phyloP scores from a whole-genome alignment of 305 asterid species.

The Ajuga reptans region DNA sequence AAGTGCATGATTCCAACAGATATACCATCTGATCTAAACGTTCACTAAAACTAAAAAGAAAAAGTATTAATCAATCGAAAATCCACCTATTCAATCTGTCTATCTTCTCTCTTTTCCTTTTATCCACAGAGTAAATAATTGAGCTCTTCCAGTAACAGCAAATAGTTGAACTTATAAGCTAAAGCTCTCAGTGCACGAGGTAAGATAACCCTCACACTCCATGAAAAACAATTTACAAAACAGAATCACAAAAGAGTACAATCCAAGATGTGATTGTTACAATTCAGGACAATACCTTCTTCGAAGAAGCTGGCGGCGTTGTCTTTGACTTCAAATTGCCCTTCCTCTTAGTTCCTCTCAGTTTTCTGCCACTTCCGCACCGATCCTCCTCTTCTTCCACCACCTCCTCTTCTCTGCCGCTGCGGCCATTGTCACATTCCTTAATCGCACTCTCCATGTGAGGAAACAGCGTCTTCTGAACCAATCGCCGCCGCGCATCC shows the following conservation, averaged over 20 bases:
- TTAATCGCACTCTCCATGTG: slow-evolving; percentile 30
- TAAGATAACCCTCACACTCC: not conserved
- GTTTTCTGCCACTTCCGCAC: slow-evolving; percentile 31
- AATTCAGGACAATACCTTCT: slow-evolving; percentile 39
- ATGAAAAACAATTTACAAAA: not conserved
- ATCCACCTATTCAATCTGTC: not conserved
- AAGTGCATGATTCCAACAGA: not conserved
- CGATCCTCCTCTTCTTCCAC: slow-evolving; percentile 41
- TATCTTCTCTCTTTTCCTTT: not conserved
- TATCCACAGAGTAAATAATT: not conserved
- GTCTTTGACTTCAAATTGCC: slow-evolving; percentile 29
- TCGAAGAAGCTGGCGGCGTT: slow-evolving; percentile 30
- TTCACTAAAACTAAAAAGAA: not conserved
- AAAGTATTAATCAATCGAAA: not conserved
- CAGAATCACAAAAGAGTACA: not conserved
- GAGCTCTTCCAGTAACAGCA: not conserved
- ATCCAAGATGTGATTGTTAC: not conserved
- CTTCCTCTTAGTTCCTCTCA: slow-evolving; percentile 31
- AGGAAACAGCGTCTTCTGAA: slow-evolving; percentile 64
- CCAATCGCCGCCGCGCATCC: slow-evolving; percentile 46
- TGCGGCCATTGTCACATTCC: slow-evolving; percentile 28
- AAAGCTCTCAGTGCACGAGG: not conserved
- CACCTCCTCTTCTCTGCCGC: slow-evolving; percentile 22
- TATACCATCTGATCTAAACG: not conserved
- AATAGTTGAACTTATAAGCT: too few species aligned